Conservation (phyloP, 1,139 yeast species). For the Candida glucosophila region DNA sequence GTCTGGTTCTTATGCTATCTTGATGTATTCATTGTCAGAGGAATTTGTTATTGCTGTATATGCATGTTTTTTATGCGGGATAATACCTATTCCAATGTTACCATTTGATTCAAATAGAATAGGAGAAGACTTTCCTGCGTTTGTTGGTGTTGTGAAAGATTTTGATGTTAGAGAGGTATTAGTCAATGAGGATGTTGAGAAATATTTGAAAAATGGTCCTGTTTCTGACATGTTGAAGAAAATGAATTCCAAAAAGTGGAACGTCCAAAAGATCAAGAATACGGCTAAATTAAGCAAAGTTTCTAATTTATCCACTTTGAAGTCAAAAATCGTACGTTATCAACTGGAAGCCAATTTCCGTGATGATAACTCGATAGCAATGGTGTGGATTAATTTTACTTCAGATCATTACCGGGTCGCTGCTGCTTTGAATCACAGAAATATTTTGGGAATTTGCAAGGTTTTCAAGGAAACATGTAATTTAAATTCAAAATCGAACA, state of each 20-base stretch:
- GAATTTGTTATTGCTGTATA: constrained; percentile 77
- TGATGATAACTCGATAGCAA: constrained; percentile 37
- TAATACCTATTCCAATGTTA: constrained; percentile 71
- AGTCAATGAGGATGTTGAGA: constrained; percentile 72
- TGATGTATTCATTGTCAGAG: constrained; percentile 83
- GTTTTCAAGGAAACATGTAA: constrained; percentile 90
- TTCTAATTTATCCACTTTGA: constrained; percentile 38
- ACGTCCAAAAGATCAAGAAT: constrained; percentile 52
- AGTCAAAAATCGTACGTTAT: constrained; percentile 35
- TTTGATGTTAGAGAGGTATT: constrained; percentile 66
- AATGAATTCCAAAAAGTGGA: constrained; percentile 31
- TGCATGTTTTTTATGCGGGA: constrained; percentile 81
- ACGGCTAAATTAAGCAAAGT: constrained; percentile 59
- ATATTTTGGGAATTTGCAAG: constrained; percentile 72
- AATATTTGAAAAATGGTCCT: constrained; percentile 60
- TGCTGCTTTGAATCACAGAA: constrained; percentile 53
- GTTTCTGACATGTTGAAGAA: constrained; percentile 58
- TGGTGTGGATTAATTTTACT: constrained; percentile 63
- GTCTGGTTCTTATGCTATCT: constrained; percentile 65
- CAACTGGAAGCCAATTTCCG: constrained; percentile 37
- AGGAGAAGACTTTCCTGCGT: constrained; percentile 68
- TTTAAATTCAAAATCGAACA: constrained; percentile 59
- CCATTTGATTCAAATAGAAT: constrained; percentile 65
- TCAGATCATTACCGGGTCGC: constrained; percentile 68
- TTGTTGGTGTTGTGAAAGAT: constrained; percentile 58